These are phyloP conservation scores for Solanum tarapatanum DNA, from an alignment of 257 asterid species.

Conservation along the genomic window DNA sequence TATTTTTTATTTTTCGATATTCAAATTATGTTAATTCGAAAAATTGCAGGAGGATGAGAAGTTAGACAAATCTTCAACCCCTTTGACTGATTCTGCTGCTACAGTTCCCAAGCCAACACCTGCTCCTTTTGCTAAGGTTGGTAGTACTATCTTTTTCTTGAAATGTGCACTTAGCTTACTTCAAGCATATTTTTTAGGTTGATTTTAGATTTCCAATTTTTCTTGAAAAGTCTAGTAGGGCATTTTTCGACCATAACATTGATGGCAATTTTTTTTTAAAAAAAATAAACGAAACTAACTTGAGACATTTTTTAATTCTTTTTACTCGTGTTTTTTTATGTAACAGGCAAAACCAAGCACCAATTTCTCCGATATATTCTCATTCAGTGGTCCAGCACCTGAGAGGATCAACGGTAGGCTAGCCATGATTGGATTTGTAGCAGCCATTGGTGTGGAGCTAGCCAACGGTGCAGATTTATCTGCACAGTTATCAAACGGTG, in stretches of 20 bases:
- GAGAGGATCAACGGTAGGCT: constrained; percentile 79
- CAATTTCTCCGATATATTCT: constrained; percentile 33
- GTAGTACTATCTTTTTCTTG: background rate
- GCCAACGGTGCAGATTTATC: constrained; percentile 50
- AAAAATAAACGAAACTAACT: too few species aligned
- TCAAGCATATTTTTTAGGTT: too few species aligned
- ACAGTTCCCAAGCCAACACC: background rate
- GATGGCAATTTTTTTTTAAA: background rate
- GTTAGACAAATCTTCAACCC: background rate
- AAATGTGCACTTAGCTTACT: background rate
- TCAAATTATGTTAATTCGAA: background rate
- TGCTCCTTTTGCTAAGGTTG: background rate
- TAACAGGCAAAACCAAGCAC: constrained; percentile 19
- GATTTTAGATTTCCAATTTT: too few species aligned
- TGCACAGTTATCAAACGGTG: constrained; percentile 48
- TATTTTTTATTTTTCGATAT: background rate
- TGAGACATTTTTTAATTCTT: background rate
- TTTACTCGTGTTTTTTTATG: background rate
- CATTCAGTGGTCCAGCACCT: constrained; percentile 75
- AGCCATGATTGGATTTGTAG: constrained; percentile 70
- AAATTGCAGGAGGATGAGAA: constrained; percentile 16
- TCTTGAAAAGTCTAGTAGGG: too few species aligned
- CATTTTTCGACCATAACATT: background rate
- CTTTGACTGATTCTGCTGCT: background rate
- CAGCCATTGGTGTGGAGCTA: constrained; percentile 64